Conservation (phyloP, 768 basidiomycete species). For the Serendipita sp. region DNA sequence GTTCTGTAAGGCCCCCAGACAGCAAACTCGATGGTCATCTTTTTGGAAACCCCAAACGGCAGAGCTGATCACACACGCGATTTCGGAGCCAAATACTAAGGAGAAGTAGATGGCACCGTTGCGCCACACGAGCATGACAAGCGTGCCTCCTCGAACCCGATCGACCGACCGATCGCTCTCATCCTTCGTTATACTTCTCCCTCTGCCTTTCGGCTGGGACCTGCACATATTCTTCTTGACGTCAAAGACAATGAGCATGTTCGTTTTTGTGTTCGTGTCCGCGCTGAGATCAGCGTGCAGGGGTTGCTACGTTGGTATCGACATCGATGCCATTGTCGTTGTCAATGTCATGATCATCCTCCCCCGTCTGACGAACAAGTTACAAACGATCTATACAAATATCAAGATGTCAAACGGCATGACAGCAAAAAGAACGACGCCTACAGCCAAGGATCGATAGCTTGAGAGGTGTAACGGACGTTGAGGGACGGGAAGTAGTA, state of each 20-base stretch:
- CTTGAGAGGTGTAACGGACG: neutral
- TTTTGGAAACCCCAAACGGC: neutral
- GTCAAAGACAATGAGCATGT: no score
- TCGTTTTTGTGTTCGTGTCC: no score
- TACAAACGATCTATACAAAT: neutral
- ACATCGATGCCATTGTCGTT: no score
- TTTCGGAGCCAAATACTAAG: neutral
- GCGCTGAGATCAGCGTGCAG: no score
- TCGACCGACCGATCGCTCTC: no score
- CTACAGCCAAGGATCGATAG: neutral
- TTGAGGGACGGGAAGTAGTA: neutral
- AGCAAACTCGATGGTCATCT: neutral
- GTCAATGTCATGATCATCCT: no score
- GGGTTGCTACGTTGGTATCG: no score
- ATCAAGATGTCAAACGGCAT: neutral
- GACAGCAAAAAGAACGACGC: neutral
- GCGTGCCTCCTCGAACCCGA: neutral
- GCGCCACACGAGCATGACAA: neutral
- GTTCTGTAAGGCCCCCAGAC: neutral
- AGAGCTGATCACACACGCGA: neutral
- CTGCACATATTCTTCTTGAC: no score
- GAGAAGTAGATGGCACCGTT: neutral
- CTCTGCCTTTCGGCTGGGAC: no score
- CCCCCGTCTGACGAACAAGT: neutral
- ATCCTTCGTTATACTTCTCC: no score